Percentiles rank a stretch among this genome's conserved stretches.
phyloP scores from a whole-genome alignment of 1,284 basidiomycete species.

The Malassezia pachydermatis region DNA sequence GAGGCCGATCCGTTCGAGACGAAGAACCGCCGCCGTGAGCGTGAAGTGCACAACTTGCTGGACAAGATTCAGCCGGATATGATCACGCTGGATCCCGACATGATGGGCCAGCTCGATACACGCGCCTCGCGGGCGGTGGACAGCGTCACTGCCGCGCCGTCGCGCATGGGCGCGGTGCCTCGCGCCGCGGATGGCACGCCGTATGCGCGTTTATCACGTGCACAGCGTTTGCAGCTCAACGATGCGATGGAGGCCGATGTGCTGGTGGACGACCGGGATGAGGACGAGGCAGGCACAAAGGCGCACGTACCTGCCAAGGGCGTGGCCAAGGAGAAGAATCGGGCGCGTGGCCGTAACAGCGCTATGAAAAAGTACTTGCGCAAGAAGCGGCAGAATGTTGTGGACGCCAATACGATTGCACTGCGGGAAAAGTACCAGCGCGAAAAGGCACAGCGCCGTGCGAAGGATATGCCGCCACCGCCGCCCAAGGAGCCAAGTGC shows the following conservation, averaged over 20 bases:
- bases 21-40: conserved; percentile 68
- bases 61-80: conserved; percentile 95
- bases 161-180: conserved; percentile 15
- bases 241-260: too few relatives aligned
- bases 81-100: conserved; percentile 78
- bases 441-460: conserved; percentile 15
- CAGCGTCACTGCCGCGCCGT: conserved; percentile 1
- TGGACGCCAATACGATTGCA: conserved; percentile 31
- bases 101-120: conserved; percentile 58
- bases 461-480: conserved; percentile 1
- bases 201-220: conserved; percentile 33
- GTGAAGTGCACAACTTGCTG: conserved; percentile 77
- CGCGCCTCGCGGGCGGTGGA: conserved; percentile 57
- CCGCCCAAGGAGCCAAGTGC: conserved; percentile 11
- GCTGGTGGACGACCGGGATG: conserved; percentile 12
- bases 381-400: conserved; percentile 42
- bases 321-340: conserved; percentile 34
- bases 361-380: conserved; percentile 37
- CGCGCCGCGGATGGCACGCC: conserved; percentile 35
- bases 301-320: conserved; percentile 18
- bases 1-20: conserved; percentile 94
- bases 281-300: conserved; percentile 5
- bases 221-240: conserved; percentile 35
- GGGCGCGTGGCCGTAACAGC: conserved; percentile 38
- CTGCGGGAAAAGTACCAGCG: conserved; percentile 17